A percentile compares a stretch with the other conserved stretches of the same genome.
Evolutionary conservation across 495 filamentous ascomycete species (phyloP).

Genomic region (Penicillium coprophilum): DNA sequence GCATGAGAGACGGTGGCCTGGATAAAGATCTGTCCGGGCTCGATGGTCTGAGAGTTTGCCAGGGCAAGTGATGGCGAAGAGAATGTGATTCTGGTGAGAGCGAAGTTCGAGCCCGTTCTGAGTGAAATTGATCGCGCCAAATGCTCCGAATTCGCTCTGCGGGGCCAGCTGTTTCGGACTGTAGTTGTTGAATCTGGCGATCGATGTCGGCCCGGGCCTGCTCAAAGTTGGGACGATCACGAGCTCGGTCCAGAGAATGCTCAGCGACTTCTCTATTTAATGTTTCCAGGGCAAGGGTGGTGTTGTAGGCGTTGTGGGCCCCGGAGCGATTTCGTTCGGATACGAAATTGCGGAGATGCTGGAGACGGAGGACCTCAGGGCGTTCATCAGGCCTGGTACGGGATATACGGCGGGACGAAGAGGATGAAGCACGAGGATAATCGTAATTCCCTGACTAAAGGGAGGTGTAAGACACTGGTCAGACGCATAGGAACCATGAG

Average conservation of each 20-base stretch:
- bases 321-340: constrained; percentile 41
- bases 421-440: constrained; percentile 52
- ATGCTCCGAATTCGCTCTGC: constrained; percentile 18
- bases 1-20: constrained; percentile 38
- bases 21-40: constrained; percentile 8
- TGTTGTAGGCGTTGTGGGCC: constrained; percentile 43
- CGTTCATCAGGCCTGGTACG: constrained; percentile 24
- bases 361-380: constrained; percentile 25
- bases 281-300: constrained; percentile 38
- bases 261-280: constrained; percentile 42
- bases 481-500: background rate
- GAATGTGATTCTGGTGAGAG: constrained; percentile 3
- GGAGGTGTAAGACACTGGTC: constrained; percentile 5
- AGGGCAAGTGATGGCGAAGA: constrained; percentile 15
- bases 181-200: constrained; percentile 27
- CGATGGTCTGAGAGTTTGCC: background rate
- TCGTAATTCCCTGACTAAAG: constrained; percentile 60
- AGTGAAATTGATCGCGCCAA: constrained; percentile 10
- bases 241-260: constrained; percentile 23
- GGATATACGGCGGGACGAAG: constrained; percentile 41
- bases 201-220: constrained; percentile 29
- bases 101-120: constrained; percentile 6
- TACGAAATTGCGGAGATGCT: constrained; percentile 44
- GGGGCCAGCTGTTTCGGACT: constrained; percentile 14
- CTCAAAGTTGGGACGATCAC: constrained; percentile 27